Evolutionary conservation across 768 basidiomycete species (phyloP).

Genomic region (Xanthoconium stramineum): DNA sequence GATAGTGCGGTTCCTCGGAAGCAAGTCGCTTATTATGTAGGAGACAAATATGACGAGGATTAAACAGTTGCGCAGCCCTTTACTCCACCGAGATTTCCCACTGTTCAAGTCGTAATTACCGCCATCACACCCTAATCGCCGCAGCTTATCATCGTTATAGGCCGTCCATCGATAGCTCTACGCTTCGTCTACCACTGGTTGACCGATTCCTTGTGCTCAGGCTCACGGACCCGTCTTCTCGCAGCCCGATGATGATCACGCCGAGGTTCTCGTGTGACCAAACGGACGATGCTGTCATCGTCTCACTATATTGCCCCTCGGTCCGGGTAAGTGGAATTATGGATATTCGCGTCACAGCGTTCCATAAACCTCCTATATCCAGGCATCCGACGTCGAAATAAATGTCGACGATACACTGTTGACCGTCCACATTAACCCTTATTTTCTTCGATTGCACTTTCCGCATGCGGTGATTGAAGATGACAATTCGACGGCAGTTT

Average conservation of each 20-base stretch:
- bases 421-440: conserved; percentile 77
- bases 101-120: no score
- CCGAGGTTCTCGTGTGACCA: conserved; percentile 72
- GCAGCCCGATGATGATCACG: conserved; percentile 58
- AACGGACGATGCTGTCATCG: conserved; percentile 48
- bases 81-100: conserved; percentile 2
- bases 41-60: not conserved
- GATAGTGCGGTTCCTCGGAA: no score
- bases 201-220: not conserved
- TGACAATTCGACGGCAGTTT: conserved; percentile 60
- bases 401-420: conserved; percentile 68
- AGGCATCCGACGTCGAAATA: conserved; percentile 83
- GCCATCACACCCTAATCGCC: not conserved
- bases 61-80: not conserved
- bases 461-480: conserved; percentile 64
- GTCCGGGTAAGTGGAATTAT: conserved; percentile 50
- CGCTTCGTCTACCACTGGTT: not conserved
- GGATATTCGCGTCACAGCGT: not conserved
- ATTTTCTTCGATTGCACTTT: conserved; percentile 80
- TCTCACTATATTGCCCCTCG: conserved; percentile 68
- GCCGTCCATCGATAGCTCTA: no score
- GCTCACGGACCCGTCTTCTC: not conserved
- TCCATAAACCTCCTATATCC: conserved; percentile 21
- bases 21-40: conserved; percentile 3
- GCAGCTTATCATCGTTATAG: not conserved